Percentiles rank a stretch among this genome's conserved stretches.
phyloP scores from a whole-genome alignment of 2,329 filamentous ascomycete species.

The Aspergillus awamori region DNA sequence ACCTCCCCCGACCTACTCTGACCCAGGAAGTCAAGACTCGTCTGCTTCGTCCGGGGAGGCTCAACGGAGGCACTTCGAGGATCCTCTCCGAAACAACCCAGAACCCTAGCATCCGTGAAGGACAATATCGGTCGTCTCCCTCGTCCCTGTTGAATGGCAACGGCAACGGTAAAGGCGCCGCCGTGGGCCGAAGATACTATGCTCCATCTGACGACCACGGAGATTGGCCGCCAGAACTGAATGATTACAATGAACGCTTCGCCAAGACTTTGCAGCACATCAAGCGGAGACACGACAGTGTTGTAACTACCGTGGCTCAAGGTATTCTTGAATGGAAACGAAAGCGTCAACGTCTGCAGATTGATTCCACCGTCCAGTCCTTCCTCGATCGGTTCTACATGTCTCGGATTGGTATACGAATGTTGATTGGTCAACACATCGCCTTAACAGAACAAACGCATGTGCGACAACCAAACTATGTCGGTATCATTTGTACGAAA shows the following conservation, averaged over 20 bases:
- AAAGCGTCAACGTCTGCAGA: constrained; percentile 94
- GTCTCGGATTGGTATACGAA: constrained; percentile 97
- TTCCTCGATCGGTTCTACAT: constrained; percentile 99
- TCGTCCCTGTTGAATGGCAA: constrained; percentile 46
- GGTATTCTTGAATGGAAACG: constrained; percentile 98
- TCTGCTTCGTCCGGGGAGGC: constrained; percentile 60
- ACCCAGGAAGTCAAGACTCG: constrained; percentile 75
- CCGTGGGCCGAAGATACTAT: constrained; percentile 73
- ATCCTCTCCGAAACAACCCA: constrained; percentile 80
- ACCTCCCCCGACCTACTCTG: constrained; percentile 75
- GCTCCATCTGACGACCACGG: constrained; percentile 83
- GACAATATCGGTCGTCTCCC: constrained; percentile 68
- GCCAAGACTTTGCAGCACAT: constrained; percentile 87
- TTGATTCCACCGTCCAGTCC: constrained; percentile 94
- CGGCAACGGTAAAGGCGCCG: constrained; percentile 55
- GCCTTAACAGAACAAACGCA: constrained; percentile 92
- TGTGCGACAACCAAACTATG: constrained; percentile 86
- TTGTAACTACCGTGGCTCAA: constrained; percentile 97
- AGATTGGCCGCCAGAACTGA: constrained; percentile 91
- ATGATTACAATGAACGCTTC: constrained; percentile 92
- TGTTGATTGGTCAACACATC: constrained; percentile 98
- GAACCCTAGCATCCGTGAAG: constrained; percentile 85
- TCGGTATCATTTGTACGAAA: constrained; percentile 98
- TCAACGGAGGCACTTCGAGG: constrained; percentile 61
- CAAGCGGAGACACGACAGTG: constrained; percentile 92